Evolutionary conservation across 306 rosid genomes (phyloP).

Genomic region (Quercus robur): DNA sequence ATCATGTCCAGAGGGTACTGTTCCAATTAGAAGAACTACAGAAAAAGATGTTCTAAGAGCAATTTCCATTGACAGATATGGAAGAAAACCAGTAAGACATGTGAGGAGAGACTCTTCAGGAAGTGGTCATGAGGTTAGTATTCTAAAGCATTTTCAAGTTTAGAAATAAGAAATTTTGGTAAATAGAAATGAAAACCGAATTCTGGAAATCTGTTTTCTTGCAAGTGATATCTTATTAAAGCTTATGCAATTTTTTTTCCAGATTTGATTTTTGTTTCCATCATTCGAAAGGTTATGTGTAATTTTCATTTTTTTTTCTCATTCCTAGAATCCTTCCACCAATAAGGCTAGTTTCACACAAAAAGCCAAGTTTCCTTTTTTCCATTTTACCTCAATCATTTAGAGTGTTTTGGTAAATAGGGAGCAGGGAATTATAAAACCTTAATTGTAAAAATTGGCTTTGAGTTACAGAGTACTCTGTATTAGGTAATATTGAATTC

Average conservation of each 20-base stretch:
- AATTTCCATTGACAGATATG: conserved; percentile 63
- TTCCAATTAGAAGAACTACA: conserved; percentile 82
- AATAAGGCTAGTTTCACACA: neutral
- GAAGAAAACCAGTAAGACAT: conserved; percentile 64
- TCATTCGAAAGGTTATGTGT: conserved; percentile 21
- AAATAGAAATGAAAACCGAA: neutral
- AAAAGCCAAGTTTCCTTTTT: conserved; percentile 14
- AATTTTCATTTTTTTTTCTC: conserved; percentile 4
- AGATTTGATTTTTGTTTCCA: neutral
- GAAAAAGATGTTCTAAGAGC: conserved; percentile 80
- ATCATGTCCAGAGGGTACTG: conserved; percentile 80
- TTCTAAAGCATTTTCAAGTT: neutral
- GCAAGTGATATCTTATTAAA: neutral
- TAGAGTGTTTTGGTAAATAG: neutral
- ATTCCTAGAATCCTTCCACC: conserved; percentile 12
- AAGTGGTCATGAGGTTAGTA: conserved; percentile 85
- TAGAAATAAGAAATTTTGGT: neutral
- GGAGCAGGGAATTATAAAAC: conserved; percentile 19
- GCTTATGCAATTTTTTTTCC: neutral
- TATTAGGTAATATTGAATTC: conserved; percentile 20
- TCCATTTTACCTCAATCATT: neutral
- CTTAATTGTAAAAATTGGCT: conserved; percentile 23
- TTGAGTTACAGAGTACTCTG: conserved; percentile 1
- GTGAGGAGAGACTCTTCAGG: conserved; percentile 85
- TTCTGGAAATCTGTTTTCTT: neutral